Percentiles rank a stretch among this genome's conserved stretches.
These are phyloP conservation scores for Xylogone sp. DNA, from an alignment of 2,329 filamentous ascomycete genomes.

Conservation along the genomic window DNA sequence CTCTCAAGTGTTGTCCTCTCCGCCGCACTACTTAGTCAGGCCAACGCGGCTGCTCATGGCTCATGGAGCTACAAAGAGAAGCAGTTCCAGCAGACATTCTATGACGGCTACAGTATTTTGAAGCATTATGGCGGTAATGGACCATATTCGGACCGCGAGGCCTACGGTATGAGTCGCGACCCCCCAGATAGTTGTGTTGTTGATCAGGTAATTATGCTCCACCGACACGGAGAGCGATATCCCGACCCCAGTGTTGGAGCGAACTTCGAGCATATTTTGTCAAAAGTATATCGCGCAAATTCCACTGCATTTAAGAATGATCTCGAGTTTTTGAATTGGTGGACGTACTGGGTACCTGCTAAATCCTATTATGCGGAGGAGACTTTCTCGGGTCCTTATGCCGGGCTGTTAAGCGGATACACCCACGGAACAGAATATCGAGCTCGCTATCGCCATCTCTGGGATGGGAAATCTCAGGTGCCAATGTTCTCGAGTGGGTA, in stretches of 20 bases:
- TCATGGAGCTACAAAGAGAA: neutral
- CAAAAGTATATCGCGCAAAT: neutral
- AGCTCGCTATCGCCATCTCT: neutral
- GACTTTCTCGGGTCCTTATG: neutral
- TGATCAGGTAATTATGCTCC: neutral
- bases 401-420: neutral
- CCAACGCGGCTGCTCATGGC: neutral
- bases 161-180: neutral
- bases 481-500: neutral
- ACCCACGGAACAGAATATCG: neutral
- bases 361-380: neutral
- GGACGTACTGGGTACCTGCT: neutral
- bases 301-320: neutral
- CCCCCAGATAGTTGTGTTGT: neutral
- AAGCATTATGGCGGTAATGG: neutral
- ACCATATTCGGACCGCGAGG: neutral
- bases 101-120: neutral
- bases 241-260: neutral
- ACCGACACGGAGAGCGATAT: neutral
- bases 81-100: neutral
- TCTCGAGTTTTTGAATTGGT: neutral
- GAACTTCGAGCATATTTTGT: neutral
- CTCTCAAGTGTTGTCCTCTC: neutral
- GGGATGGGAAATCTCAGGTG: neutral
- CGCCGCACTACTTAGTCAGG: neutral